These are phyloP conservation scores for Ogataea degrootiae DNA, from an alignment of 805 yeast genomes.

Conservation along the genomic window DNA sequence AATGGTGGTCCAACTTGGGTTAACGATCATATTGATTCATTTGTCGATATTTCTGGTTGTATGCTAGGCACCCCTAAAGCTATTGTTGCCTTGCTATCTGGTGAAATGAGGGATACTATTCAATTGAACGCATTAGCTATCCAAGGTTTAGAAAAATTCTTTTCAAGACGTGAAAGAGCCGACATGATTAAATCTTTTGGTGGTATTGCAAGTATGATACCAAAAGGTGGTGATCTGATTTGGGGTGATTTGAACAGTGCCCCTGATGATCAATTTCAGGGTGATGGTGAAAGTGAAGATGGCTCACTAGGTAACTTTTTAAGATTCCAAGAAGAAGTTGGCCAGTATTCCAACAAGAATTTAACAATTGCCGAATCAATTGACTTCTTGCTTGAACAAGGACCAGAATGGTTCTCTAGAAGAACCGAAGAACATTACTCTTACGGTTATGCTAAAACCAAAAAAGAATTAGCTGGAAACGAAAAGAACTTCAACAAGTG, in stretches of 20 bases:
- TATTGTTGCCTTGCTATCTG: slow-evolving; percentile 85
- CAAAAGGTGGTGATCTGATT: slow-evolving; percentile 86
- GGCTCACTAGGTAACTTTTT: slow-evolving; percentile 70
- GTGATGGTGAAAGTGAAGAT: slow-evolving; percentile 13
- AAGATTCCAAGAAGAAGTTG: slow-evolving; percentile 47
- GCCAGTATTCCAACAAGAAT: slow-evolving; percentile 42
- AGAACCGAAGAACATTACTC: slow-evolving; percentile 72
- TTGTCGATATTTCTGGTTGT: slow-evolving; percentile 87
- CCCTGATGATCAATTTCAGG: slow-evolving; percentile 57
- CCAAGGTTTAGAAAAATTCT: slow-evolving; percentile 90
- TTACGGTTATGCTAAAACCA: slow-evolving; percentile 63
- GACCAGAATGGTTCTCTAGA: slow-evolving; percentile 74
- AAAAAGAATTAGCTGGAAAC: slow-evolving; percentile 56
- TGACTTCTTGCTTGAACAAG: slow-evolving; percentile 53
- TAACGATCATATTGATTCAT: slow-evolving; percentile 73
- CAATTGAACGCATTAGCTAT: slow-evolving; percentile 90
- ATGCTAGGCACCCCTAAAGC: slow-evolving; percentile 92
- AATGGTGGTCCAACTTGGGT: slow-evolving; percentile 93
- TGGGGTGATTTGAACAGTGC: slow-evolving; percentile 76
- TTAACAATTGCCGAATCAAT: slow-evolving; percentile 66
- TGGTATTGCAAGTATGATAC: slow-evolving; percentile 94
- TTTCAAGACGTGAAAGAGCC: slow-evolving; percentile 82
- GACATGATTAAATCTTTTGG: slow-evolving; percentile 85
- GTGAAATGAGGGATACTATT: slow-evolving; percentile 97
- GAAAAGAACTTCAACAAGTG: slow-evolving; percentile 74